Evolutionary conservation across 192 early-diverging fungal species (phyloP), one percentile per base, ranked within the genome.

Genomic region (Podila clonocystis): DNA sequence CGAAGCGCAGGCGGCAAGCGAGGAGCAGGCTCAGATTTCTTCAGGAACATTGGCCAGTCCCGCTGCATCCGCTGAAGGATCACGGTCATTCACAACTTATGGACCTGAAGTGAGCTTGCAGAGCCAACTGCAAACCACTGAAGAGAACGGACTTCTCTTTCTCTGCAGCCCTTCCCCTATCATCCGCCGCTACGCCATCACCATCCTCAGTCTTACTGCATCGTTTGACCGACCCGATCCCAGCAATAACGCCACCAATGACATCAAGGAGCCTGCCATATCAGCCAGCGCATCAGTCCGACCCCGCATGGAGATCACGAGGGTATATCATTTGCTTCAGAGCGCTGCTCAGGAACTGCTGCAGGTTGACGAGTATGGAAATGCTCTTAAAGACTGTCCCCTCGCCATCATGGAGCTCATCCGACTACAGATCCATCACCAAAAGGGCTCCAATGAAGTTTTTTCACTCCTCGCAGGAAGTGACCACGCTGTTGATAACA

Each of bases 81-180:
- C 73, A 15, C 77, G 77, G 7, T 84, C 76, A 24, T 68, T 74
- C 33, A 50, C 76, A 22, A 67, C 75, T 1, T 79, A 83, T 57
- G 74, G 68, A 4, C 83, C 86, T 36, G 75, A 83, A 33, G 66
- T 74, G 11, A 79, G 67, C 58, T 60, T 89, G 11, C 70, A 73
- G 22, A 64, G 69, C 15, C 75, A 89, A 50, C 80, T 97, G 19
- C 90, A 92, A 61, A 91, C 91, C 52, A 90, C 93, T 12, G 95
- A 97, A 76, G 86, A 86, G 12, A 87, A 89, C 30, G 95, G 95
- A 0, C 71, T 97, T 22, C 72, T 94, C 9, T 94, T 91, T 61
- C 74, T 97, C 33, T 92, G 88, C 60, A 90, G 86, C 29, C 85
- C 82, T 22, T 83, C 83, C 9, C 80, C 88, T 34, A 50, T 70